Percentiles rank a stretch among this genome's conserved stretches.
These are phyloP conservation scores for Selenicereus undatus DNA, from an alignment of 148 eudicot genomes.

Conservation along the genomic window DNA sequence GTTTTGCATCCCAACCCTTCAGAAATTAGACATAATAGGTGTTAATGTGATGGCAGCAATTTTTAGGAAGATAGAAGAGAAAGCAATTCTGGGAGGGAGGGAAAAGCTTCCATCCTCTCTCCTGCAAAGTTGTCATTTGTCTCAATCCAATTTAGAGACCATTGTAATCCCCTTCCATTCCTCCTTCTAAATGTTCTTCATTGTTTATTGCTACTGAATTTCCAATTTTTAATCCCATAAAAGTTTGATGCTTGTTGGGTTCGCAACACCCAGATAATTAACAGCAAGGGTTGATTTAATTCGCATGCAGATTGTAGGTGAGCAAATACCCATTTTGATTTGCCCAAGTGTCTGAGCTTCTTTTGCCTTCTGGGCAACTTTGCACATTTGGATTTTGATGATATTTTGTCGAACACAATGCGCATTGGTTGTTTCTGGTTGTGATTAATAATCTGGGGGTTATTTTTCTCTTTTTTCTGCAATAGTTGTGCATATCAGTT, in stretches of 20 bases:
- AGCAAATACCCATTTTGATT: conserved; percentile 6
- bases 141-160: neutral
- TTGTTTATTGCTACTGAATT: neutral
- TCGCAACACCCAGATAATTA: neutral
- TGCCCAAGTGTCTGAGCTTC: neutral
- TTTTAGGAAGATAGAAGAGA: neutral
- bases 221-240: neutral
- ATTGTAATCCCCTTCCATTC: neutral
- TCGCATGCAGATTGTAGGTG: conserved; percentile 2
- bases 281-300: neutral
- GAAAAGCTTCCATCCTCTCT: neutral
- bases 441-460: neutral
- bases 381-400: neutral
- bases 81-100: neutral
- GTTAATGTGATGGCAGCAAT: neutral
- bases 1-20: neutral
- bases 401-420: neutral
- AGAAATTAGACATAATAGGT: neutral
- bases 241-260: neutral
- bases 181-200: neutral
- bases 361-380: neutral
- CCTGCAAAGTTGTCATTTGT: neutral
- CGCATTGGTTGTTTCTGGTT: neutral
- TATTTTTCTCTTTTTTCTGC: neutral
- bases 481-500: neutral